A percentile compares a stretch with the other conserved stretches of the same genome.
phyloP scores from a whole-genome alignment of 441 rosid genomes.

The Daphne laureola region DNA sequence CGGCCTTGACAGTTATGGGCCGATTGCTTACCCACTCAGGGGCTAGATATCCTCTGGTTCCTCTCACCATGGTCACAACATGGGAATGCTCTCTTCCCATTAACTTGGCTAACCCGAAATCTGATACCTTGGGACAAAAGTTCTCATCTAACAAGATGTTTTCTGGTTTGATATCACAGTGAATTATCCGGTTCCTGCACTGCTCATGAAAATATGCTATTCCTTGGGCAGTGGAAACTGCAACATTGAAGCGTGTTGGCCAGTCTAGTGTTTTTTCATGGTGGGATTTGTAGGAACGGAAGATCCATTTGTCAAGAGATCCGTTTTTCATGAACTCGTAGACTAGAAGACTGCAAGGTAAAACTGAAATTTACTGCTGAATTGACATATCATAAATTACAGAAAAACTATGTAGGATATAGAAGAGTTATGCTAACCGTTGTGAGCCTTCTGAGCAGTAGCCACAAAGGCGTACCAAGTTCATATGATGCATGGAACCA shows the following conservation, averaged over 20 bases:
- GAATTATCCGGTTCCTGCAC: constrained; percentile 80
- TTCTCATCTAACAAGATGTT: constrained; percentile 69
- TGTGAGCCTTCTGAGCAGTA: constrained; percentile 78
- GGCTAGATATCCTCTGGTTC: constrained; percentile 90
- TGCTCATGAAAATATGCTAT: constrained; percentile 91
- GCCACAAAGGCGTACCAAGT: constrained; percentile 81
- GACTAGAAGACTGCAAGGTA: constrained; percentile 54
- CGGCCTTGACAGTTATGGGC: constrained; percentile 86
- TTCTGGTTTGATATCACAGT: constrained; percentile 88
- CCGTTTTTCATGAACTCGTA: constrained; percentile 90
- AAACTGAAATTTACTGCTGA: not conserved
- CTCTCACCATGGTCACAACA: constrained; percentile 86
- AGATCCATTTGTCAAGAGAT: constrained; percentile 87
- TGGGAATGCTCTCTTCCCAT: constrained; percentile 93
- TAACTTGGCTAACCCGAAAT: constrained; percentile 84
- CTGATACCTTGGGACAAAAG: constrained; percentile 80
- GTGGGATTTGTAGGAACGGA: constrained; percentile 31
- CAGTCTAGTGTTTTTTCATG: constrained; percentile 47
- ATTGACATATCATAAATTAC: not conserved
- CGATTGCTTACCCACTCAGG: constrained; percentile 94
- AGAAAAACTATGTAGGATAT: not conserved
- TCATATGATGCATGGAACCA: constrained; percentile 96
- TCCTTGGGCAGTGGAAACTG: constrained; percentile 73
- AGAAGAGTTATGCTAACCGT: constrained; percentile 34
- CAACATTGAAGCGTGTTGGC: constrained; percentile 63